Evolutionary conservation across 768 basidiomycete species (phyloP), one percentile per base, ranked within the genome.

Genomic region (Auriscalpium vulgare): DNA sequence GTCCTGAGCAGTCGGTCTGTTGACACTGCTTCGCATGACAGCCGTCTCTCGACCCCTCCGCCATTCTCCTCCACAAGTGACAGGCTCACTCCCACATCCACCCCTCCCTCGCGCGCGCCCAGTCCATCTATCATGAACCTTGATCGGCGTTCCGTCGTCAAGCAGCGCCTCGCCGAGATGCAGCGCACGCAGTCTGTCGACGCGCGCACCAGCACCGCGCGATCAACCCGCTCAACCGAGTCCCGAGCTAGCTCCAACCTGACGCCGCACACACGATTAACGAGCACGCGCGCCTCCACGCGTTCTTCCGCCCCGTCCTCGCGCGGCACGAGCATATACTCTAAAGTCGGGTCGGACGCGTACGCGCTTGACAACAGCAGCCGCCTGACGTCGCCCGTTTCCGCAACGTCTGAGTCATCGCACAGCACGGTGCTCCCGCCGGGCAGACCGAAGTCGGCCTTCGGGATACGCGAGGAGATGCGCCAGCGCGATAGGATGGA

Each of bases 111-210:
- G 56, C 72, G 66, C 53, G 64, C 66, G 17, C 70, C 66, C 53
- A 85, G 81, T 56, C 81, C 84, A 5, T 87, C 85, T 8, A 79
- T 88, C 46, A 70, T 77, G 29, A 82, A 85, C 56, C 74, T 88
- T 14, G 78, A 75, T 56, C 75, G 76, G 54, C 67, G 80, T 40
- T 87, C 84, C 8, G 78, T 87, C 21, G 87, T 88, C 47, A 80
- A 78, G 57, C 79, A 83, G 59, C 81, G 86, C 37, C 74, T 86
- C 13, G 81, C 82, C 10, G 78, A 86, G 61, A 78, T 87, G 10
- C 77, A 84, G 62, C 59, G 66, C 29, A 37, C 34, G 6, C 10
- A 10, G 37, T 48, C 47, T 11, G 23, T 13, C 11, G 47, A 48
- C 29, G 29, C 29, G 29, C 29, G 29, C 29, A 29, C 29, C 29